Evolutionary conservation across 2,329 filamentous ascomycete species (phyloP), one percentile per base, ranked within the genome.

Genomic region (Hymenoscyphus linearis): DNA sequence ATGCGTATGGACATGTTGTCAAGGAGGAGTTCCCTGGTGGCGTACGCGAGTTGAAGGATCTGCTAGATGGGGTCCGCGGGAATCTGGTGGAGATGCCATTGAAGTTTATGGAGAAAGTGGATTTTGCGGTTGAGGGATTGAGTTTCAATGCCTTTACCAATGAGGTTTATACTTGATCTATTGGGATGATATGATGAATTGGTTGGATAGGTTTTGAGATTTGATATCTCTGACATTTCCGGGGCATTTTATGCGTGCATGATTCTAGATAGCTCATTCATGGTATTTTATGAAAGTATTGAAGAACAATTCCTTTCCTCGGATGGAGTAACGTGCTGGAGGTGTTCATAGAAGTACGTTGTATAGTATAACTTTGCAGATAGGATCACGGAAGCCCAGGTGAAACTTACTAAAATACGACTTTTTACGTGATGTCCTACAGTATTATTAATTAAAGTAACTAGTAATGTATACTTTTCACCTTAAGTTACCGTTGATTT

Each of bases 1-100:
- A 92, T 68, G 84, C 88, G 71, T 93, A 92, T 76, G 93, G 93
- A 0, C 93, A 97, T 76, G 90, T 96, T 1, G 89, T 96, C 53
- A 85, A 85, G 70, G 87, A 90, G 57, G 85, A 93, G 70, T 90
- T 96, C 74, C 79, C 83, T 0, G 83, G 87, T 65, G 90, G 93
- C 7, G 85, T 87, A 52, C 78, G 78, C n/a, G 86, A 90, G 73
- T 79, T 92, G 62, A 92, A 91, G 77, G 84, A 87, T 57, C 82
- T 85, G 76, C 76, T 93, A 59, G 79, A 80, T 60, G 80, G 83
- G 59, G 79, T 93, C 44, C 82, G 85, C 82, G 85, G 63, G 89
- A 89, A 2, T 89, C 82, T 92, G 53, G 88, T 97, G 7, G 90
- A 96, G 79, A 97, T 97, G 93, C 91, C 92, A 31, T 78, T 97